Conservation (phyloP, 1,284 basidiomycete species). For the Schizopora paradoxa region DNA sequence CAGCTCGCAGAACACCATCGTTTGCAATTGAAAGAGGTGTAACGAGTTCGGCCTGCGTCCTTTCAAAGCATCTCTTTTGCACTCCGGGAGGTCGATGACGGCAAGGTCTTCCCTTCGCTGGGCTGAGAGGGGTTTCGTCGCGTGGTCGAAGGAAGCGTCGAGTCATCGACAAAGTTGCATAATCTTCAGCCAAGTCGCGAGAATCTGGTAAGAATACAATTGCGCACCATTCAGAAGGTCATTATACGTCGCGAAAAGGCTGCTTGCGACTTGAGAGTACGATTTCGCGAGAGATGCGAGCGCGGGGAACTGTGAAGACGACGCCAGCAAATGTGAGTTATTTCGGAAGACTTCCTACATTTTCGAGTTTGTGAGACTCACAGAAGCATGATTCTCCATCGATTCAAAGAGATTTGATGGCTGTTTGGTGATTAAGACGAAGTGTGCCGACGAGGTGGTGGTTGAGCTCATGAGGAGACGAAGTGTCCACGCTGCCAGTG, state of each 20-base stretch:
- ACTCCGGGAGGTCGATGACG: constrained; percentile 52
- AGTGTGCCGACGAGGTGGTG: too few species aligned
- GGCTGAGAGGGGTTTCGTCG: constrained; percentile 33
- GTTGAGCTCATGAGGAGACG: too few species aligned
- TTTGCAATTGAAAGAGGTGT: constrained; percentile 20
- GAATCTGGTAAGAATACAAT: constrained; percentile 1
- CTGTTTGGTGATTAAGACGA: too few species aligned
- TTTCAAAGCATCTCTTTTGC: constrained; percentile 51
- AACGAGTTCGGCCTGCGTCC: constrained; percentile 55
- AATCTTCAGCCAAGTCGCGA: constrained; percentile 2
- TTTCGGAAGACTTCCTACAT: not conserved
- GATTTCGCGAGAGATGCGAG: constrained; percentile 35
- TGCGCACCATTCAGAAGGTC: constrained; percentile 47
- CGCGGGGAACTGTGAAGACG: constrained; percentile 17
- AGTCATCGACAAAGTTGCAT: not conserved
- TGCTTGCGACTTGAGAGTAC: constrained; percentile 46
- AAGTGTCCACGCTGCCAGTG: too few species aligned
- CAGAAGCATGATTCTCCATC: not conserved
- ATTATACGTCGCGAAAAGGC: constrained; percentile 58
- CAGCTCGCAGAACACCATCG: not conserved
- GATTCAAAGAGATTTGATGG: too few species aligned
- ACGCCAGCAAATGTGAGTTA: not conserved
- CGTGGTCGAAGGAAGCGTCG: not conserved
- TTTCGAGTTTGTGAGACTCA: too few species aligned
- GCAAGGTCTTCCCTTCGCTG: constrained; percentile 66